Evolutionary conservation across 164 flowering plant species (phyloP), one percentile per base, ranked within the genome.

Genomic region (Dillenia suffruticosa): DNA sequence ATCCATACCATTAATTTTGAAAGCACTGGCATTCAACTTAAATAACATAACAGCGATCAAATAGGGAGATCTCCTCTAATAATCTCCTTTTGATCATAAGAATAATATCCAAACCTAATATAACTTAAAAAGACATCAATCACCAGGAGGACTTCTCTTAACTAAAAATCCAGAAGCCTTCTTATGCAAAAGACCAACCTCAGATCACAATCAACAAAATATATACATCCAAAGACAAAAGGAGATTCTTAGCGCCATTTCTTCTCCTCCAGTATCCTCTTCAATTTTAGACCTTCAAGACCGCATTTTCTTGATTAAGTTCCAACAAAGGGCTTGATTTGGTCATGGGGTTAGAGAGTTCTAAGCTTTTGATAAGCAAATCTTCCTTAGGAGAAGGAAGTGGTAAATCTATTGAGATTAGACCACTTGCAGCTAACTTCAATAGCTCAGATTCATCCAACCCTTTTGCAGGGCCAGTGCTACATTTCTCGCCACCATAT

Each of bases 381-480:
- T 79, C 79, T 50, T 76, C 66, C 69, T 9, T 54, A 10, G 47
- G 32, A 3, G 62, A 58, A 11, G 65, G 53, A 3, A 62, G 51
- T 10, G 65, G 71, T 10, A 58, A 76, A 68, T 69, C 66, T 40
- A 56, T 45, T 8, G 81, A 70, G 24, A 90, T 69, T 56, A 69
- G 77, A 12, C 82, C 81, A 13, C 63, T 63, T 46, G 80, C 63
- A 19, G 79, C 86, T 53, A 90, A 69, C n/a, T 68, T 73, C 52
- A 66, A 3, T 4, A 86, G 72, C 76, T 90, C 97, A 12, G 77
- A 69, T 61, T 88, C 87, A 26, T 86, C 90, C 3, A 90, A 72
- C 12, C 97, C 97, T 63, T 79, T 90, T 2, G 97, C 86, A 0
- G 89, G 89, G 9, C 88, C 91, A 55, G 75, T 63, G 57, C 75